Base-by-base conservation (phyloP, 768 basidiomycete genomes). In the Panaeolus cyanescens region DNA sequence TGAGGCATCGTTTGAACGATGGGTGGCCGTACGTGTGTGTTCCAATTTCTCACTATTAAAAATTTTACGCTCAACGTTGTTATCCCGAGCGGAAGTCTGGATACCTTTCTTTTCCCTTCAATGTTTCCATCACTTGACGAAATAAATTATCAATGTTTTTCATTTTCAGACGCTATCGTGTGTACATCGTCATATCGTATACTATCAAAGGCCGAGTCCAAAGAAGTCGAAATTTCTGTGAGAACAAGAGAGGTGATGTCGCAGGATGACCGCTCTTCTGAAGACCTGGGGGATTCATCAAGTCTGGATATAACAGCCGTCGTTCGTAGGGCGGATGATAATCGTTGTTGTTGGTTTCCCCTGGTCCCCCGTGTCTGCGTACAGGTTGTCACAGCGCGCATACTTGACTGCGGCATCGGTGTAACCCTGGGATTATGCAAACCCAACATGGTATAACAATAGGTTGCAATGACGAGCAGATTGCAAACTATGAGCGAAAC, bases 401-500 rank as follows among this genome's bases (percentile, higher is more conserved):
- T 42, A 20, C 19, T 42, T 4, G 39, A 22, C 9, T 42, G 19
- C 19, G 39, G 39, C 39, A 42, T 42, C 7, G 39, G n/a, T 22
- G 39, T 42, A 42, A 42, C 39, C 39, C 39, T 42, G 39, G 39
- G 39, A 42, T 42, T 42, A 22, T 42, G 39, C 6, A 20, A 22
- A 20, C 39, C 39, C 39, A 42, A 17, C 19, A 42, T 42, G 7
- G 39, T 54, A 40, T 62, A 61, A 55, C 58, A 45, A 39, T 59
- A 64, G n/a, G 60, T 64, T 31, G 61, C 34, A 37, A 62, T 50
- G 5, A 64, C 64, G 5, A 63, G 53, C 19, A 62, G 37, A 50
- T 65, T 65, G 55, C 59, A 59, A 4, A 59, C 61, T 42, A 65
- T 62, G 20, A 65, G 36, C 30, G 64, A 55, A 33, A 56, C 40